Conservation (phyloP, 768 basidiomycete genomes). For the Omphalotus guepiniiformis region DNA sequence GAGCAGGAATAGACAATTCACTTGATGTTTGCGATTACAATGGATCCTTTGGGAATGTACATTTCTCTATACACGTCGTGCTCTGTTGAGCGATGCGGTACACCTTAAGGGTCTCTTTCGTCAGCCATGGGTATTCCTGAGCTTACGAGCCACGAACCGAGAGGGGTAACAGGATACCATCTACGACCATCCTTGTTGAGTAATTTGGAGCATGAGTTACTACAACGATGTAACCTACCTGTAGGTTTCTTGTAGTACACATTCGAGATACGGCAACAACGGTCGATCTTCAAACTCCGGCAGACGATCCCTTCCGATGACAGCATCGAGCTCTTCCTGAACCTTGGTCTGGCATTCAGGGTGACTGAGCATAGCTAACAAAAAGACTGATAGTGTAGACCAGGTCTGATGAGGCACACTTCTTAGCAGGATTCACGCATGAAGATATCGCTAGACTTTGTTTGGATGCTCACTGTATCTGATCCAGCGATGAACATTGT, state of each 20-base stretch:
- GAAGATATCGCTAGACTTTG: too few species aligned
- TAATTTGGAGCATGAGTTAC: neutral
- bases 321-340: neutral
- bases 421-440: too few species aligned
- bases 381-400: too few species aligned
- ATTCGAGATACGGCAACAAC: neutral
- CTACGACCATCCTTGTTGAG: neutral
- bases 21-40: slow-evolving; percentile 14
- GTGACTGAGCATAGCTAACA: neutral
- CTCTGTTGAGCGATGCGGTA: slow-evolving; percentile 19
- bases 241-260: slow-evolving; percentile 12
- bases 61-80: slow-evolving; percentile 23
- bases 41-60: slow-evolving; percentile 21
- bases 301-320: neutral
- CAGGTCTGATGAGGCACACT: too few species aligned
- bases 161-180: slow-evolving; percentile 11
- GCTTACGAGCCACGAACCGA: too few species aligned
- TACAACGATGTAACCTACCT: neutral
- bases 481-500: too few species aligned
- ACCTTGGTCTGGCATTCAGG: neutral
- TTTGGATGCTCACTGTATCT: too few species aligned
- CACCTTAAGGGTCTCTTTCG: too few species aligned
- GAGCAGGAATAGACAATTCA: neutral
- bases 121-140: too few species aligned
- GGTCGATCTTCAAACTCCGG: neutral